Conservation (phyloP, 345 rosid genomes). For the Hevea brasiliensis region DNA sequence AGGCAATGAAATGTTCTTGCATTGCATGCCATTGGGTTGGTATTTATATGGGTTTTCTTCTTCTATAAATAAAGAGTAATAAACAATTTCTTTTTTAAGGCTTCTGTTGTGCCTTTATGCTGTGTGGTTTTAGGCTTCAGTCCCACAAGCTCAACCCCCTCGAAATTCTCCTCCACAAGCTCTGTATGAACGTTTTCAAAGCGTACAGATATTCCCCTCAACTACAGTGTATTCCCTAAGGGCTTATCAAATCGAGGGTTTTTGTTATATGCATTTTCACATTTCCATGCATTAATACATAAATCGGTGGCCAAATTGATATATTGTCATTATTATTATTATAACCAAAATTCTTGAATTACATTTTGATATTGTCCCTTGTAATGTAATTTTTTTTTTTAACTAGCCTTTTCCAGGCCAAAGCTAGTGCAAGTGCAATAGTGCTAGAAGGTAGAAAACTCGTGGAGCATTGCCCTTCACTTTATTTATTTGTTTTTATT, state of each 20-base stretch:
- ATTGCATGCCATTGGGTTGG: too few relatives aligned
- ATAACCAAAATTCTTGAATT: too few relatives aligned
- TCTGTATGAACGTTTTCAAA: slow-evolving; percentile 3
- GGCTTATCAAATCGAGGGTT: background rate
- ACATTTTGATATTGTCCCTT: too few relatives aligned
- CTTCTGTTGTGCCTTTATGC: too few relatives aligned
- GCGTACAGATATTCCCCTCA: slow-evolving; percentile 3
- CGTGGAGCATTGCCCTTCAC: background rate
- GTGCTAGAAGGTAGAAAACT: background rate
- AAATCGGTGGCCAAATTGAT: too few relatives aligned
- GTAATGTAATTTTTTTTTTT: too few relatives aligned
- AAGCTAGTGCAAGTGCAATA: background rate
- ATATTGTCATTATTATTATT: too few relatives aligned
- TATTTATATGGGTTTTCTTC: too few relatives aligned
- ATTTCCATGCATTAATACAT: background rate
- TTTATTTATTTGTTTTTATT: background rate
- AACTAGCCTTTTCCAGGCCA: too few relatives aligned
- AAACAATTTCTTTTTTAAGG: too few relatives aligned
- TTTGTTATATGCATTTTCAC: background rate
- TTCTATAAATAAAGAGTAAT: too few relatives aligned
- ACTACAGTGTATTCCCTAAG: slow-evolving; percentile 1
- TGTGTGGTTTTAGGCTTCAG: background rate
- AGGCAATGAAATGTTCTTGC: background rate
- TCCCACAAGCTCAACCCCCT: background rate
- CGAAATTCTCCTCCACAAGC: background rate